Percentiles rank a stretch among this genome's conserved stretches.
These are phyloP conservation scores for Cyclotella choctawhatcheeana DNA, from an alignment of 108 stramenopile species.

Conservation along the genomic window DNA sequence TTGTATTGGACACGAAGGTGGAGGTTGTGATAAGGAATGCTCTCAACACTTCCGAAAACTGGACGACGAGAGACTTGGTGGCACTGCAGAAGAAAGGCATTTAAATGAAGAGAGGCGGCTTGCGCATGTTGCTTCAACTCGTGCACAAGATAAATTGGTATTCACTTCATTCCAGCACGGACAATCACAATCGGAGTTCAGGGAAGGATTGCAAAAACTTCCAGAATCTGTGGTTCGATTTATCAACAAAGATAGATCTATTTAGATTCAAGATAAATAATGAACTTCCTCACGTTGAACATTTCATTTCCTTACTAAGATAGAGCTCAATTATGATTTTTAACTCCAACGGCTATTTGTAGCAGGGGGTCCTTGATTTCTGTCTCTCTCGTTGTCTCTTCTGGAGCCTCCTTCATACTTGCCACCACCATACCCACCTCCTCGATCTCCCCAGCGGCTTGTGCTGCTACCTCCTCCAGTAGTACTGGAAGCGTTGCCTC, in stretches of 20 bases:
- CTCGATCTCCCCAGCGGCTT: slow-evolving; percentile 41
- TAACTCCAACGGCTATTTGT: slow-evolving; percentile 12
- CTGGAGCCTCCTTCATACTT: slow-evolving; percentile 37
- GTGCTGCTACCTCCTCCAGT: slow-evolving; percentile 34
- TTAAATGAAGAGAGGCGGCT: slow-evolving; percentile 32
- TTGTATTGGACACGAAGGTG: slow-evolving; percentile 5
- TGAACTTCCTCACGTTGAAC: no score
- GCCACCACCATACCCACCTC: slow-evolving; percentile 52
- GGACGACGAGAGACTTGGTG: slow-evolving; percentile 1
- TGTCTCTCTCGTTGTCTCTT: slow-evolving; percentile 8
- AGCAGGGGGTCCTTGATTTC: background rate
- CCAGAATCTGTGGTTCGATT: background rate
- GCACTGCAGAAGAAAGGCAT: slow-evolving; percentile 26
- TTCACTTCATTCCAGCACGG: slow-evolving; percentile 9
- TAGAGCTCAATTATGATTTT: no score
- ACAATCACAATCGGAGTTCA: background rate
- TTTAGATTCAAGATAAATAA: no score
- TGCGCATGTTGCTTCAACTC: slow-evolving; percentile 25
- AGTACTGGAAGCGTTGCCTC: slow-evolving; percentile 44
- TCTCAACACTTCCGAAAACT: slow-evolving; percentile 7
- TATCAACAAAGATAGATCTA: background rate
- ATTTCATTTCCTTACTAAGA: no score
- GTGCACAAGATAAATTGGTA: slow-evolving; percentile 10
- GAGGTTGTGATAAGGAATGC: slow-evolving; percentile 7
- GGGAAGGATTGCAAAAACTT: background rate